phyloP scores from a whole-genome alignment of 768 basidiomycete species.

The Mrakia blollopis region DNA sequence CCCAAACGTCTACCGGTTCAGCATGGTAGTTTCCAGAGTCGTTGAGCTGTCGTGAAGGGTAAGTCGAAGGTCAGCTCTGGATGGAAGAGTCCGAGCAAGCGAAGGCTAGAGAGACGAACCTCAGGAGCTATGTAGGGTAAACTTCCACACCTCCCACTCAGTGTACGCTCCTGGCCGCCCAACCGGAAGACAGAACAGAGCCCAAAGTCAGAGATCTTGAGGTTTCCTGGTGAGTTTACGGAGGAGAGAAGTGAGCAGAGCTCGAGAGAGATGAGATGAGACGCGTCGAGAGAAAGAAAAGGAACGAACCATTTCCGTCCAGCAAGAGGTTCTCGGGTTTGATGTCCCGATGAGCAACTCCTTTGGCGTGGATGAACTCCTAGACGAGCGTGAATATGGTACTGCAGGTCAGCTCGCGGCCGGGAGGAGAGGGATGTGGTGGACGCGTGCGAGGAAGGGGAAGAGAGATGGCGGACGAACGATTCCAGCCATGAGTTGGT shows the following conservation, averaged over 20 bases:
- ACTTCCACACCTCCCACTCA: slow-evolving; percentile 84
- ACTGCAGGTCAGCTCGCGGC: neutral
- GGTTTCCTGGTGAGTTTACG: slow-evolving; percentile 41
- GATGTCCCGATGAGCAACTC: slow-evolving; percentile 91
- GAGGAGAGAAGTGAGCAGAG: neutral
- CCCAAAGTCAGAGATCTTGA: slow-evolving; percentile 95
- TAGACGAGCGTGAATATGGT: slow-evolving; percentile 40
- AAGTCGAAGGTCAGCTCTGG: no score
- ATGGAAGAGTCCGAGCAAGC: no score
- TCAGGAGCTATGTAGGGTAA: slow-evolving; percentile 93
- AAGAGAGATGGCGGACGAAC: slow-evolving; percentile 47
- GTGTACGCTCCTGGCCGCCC: slow-evolving; percentile 69
- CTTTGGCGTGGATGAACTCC: slow-evolving; percentile 79
- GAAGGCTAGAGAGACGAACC: slow-evolving; percentile 48
- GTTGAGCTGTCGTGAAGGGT: slow-evolving; percentile 54
- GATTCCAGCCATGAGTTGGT: slow-evolving; percentile 76
- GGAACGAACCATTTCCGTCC: slow-evolving; percentile 59
- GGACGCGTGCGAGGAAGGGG: neutral
- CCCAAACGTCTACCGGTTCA: slow-evolving; percentile 94
- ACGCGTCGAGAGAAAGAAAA: neutral
- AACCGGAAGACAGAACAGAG: slow-evolving; percentile 83
- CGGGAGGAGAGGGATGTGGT: slow-evolving; percentile 8
- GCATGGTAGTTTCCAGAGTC: slow-evolving; percentile 67
- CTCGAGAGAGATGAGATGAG: neutral
- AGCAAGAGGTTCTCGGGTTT: slow-evolving; percentile 95